Evolutionary conservation across 495 filamentous ascomycete species (phyloP).

Genomic region (Hamigera avellanea): DNA sequence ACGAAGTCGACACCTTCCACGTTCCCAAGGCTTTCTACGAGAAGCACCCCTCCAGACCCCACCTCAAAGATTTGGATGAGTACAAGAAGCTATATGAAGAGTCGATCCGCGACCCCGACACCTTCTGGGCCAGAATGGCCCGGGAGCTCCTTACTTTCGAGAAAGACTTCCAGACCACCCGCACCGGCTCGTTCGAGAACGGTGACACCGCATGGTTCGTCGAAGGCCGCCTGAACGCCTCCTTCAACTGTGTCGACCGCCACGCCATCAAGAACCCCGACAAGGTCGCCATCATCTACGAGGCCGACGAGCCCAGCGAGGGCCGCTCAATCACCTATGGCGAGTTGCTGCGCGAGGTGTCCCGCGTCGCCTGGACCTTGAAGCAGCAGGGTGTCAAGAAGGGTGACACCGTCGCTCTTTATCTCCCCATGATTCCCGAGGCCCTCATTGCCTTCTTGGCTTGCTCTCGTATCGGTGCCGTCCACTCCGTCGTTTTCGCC

Average conservation of each 20-base stretch:
- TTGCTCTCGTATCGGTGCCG: conserved; percentile 81
- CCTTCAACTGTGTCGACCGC: conserved; percentile 95
- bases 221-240: conserved; percentile 87
- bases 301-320: conserved; percentile 83
- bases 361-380: conserved; percentile 69
- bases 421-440: conserved; percentile 98
- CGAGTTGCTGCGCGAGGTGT: conserved; percentile 90
- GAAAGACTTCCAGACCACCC: conserved; percentile 84
- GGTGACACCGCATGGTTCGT: conserved; percentile 93
- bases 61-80: conserved; percentile 63
- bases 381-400: conserved; percentile 94
- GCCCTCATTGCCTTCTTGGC: conserved; percentile 86
- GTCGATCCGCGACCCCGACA: conserved; percentile 81
- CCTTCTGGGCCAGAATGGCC: conserved; percentile 82
- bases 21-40: conserved; percentile 51
- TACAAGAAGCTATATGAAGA: conserved; percentile 93
- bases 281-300: conserved; percentile 94
- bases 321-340: conserved; percentile 86
- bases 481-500: conserved; percentile 98
- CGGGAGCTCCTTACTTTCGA: conserved; percentile 87
- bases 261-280: conserved; percentile 89
- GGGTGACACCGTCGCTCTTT: conserved; percentile 94
- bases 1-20: conserved; percentile 75
- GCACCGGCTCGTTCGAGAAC: conserved; percentile 59
- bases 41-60: conserved; percentile 59